phyloP scores from a whole-genome alignment of 192 early-diverging fungal species.

The Umbelopsis sp. region DNA sequence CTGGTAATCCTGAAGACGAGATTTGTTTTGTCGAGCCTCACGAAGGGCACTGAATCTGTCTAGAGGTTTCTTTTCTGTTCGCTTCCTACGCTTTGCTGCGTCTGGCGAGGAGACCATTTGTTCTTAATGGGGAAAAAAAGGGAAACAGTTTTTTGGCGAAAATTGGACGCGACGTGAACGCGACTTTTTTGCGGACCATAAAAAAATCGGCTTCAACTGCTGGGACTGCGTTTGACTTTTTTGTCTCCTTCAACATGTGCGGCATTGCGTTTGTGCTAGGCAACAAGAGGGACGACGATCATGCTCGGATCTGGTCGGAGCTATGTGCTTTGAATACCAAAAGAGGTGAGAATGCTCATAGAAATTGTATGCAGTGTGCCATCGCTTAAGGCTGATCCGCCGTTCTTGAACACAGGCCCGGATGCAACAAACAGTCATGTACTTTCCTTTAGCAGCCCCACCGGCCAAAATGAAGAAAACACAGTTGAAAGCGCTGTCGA shows the following conservation, averaged over 20 bases:
- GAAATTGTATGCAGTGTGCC: neutral
- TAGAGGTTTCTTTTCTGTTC: constrained; percentile 32
- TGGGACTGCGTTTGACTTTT: neutral
- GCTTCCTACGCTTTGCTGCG: constrained; percentile 10
- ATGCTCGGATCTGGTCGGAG: constrained; percentile 37
- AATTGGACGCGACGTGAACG: constrained; percentile 24
- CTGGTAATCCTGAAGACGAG: constrained; percentile 37
- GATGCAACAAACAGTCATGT: constrained; percentile 48
- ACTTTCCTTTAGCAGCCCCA: neutral
- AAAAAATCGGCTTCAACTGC: neutral
- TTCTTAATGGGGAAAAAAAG: constrained; percentile 2
- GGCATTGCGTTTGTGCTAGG: constrained; percentile 57
- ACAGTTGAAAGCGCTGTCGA: neutral
- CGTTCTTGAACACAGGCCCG: constrained; percentile 45
- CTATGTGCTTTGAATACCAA: constrained; percentile 50
- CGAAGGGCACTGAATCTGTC: constrained; percentile 1
- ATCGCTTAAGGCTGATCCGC: neutral
- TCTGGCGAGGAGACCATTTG: constrained; percentile 14
- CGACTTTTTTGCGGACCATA: constrained; percentile 11
- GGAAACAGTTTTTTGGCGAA: neutral
- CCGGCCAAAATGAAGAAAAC: neutral
- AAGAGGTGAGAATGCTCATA: constrained; percentile 42
- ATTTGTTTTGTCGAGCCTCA: constrained; percentile 27
- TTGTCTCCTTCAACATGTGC: constrained; percentile 44
- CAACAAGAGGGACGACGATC: neutral